Percentiles rank a stretch among this genome's conserved stretches.
Conservation (phyloP, 2,329 filamentous ascomycete species). For the Nannizziopsis barbatae region DNA sequence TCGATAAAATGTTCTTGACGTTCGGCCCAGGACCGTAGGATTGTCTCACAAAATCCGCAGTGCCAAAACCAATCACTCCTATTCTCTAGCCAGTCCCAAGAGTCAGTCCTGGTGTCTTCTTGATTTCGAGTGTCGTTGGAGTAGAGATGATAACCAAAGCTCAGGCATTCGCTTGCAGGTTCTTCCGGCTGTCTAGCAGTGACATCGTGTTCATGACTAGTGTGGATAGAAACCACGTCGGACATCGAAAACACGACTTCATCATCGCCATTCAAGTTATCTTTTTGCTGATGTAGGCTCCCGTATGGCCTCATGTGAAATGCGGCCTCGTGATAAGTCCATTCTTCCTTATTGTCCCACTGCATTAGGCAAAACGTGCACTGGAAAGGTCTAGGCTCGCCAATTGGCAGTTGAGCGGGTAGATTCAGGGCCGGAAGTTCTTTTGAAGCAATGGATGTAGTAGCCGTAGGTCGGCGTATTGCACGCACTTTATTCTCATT, state of each 20-base stretch:
- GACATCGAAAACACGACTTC: slow-evolving; percentile 9
- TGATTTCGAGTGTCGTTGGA: neutral
- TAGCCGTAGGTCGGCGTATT: neutral
- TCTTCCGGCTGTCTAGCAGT: neutral
- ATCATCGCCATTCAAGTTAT: neutral
- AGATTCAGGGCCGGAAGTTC: slow-evolving; percentile 5
- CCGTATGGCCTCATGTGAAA: slow-evolving; percentile 9
- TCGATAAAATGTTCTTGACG: slow-evolving; percentile 14
- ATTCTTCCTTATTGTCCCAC: slow-evolving; percentile 10
- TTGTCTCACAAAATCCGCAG: slow-evolving; percentile 13
- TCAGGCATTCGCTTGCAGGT: neutral
- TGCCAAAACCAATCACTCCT: slow-evolving; percentile 14
- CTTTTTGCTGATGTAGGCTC: neutral
- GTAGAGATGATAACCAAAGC: slow-evolving; percentile 6
- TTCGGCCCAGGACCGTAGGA: slow-evolving; percentile 14
- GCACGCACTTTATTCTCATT: neutral
- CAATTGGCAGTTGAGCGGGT: slow-evolving; percentile 2
- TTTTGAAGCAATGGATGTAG: neutral
- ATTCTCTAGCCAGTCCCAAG: slow-evolving; percentile 11
- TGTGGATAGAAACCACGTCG: slow-evolving; percentile 3
- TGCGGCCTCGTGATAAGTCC: slow-evolving; percentile 10
- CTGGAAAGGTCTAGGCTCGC: slow-evolving; percentile 10
- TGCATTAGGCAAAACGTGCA: slow-evolving; percentile 13
- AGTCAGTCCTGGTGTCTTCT: slow-evolving; percentile 1
- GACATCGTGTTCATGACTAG: neutral